Conservation (phyloP, 305 asterid genomes). For the Fraxinus angustifolia region DNA sequence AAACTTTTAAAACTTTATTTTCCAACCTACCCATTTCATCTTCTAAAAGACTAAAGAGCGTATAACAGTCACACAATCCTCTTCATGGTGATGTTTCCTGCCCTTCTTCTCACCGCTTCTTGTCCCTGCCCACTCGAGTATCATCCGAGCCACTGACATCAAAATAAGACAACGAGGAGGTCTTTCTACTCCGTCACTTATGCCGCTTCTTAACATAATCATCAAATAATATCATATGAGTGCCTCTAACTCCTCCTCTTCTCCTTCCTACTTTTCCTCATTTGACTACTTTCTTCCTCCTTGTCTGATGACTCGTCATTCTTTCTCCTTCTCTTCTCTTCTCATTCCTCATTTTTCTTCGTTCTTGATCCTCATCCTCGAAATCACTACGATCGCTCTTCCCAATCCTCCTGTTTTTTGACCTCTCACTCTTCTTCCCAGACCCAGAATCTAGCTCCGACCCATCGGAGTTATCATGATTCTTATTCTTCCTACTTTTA, state of each 20-base stretch:
- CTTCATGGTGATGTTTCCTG: no score
- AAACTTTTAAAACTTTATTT: no score
- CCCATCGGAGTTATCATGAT: conserved; percentile 41
- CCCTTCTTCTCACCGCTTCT: no score
- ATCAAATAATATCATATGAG: conserved; percentile 51
- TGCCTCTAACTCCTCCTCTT: conserved; percentile 43
- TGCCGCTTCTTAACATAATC: conserved; percentile 34
- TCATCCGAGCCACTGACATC: conserved; percentile 54
- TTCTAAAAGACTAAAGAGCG: no score
- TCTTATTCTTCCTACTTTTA: conserved; percentile 32
- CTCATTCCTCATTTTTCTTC: conserved; percentile 54
- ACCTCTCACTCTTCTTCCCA: conserved; percentile 50
- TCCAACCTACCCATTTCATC: no score
- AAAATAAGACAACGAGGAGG: conserved; percentile 42
- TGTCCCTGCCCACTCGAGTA: background rate
- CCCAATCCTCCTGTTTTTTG: conserved; percentile 53
- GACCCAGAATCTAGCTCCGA: conserved; percentile 25
- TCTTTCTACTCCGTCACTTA: conserved; percentile 41
- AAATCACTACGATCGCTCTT: conserved; percentile 53
- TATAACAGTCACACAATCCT: no score
- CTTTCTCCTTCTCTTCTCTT: conserved; percentile 56
- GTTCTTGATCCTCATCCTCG: conserved; percentile 53
- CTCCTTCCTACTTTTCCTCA: no score
- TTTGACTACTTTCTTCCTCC: conserved; percentile 33
- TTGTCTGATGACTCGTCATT: conserved; percentile 55